Percentiles rank a stretch among this genome's conserved stretches.
These are phyloP conservation scores for Lactarius tabidus DNA, from an alignment of 768 basidiomycete genomes.

Conservation along the genomic window DNA sequence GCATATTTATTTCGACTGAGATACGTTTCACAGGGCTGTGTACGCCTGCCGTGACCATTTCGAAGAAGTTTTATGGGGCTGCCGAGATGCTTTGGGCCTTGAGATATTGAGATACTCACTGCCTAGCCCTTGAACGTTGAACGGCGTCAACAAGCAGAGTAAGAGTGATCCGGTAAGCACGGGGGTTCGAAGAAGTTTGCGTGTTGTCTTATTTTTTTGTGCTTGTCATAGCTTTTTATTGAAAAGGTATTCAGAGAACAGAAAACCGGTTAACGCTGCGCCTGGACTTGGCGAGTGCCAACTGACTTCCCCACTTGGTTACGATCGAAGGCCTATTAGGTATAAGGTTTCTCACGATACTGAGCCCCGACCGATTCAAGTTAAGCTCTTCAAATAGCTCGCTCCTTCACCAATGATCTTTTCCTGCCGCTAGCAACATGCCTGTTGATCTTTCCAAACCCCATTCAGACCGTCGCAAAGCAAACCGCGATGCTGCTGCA, in stretches of 20 bases:
- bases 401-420: neutral
- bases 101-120: neutral
- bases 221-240: neutral
- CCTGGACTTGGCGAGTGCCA: neutral
- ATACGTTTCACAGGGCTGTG: neutral
- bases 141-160: neutral
- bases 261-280: neutral
- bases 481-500: slow-evolving; percentile 47
- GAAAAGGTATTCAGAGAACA: neutral
- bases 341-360: slow-evolving; percentile 7
- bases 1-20: neutral
- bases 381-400: slow-evolving; percentile 20
- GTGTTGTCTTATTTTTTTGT: neutral
- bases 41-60: neutral
- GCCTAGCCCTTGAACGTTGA: neutral
- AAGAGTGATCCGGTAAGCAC: slow-evolving; percentile 7
- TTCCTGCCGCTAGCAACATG: slow-evolving; percentile 36
- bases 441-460: slow-evolving; percentile 52
- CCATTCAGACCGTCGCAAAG: slow-evolving; percentile 40
- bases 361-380: neutral
- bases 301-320: neutral
- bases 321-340: neutral
- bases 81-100: slow-evolving; percentile 4
- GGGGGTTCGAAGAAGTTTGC: neutral
- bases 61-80: neutral